Percentiles rank a stretch among this genome's conserved stretches.
These are phyloP conservation scores for Phyllosticta citribraziliensis DNA, from an alignment of 2,329 filamentous ascomycete genomes.

Conservation along the genomic window DNA sequence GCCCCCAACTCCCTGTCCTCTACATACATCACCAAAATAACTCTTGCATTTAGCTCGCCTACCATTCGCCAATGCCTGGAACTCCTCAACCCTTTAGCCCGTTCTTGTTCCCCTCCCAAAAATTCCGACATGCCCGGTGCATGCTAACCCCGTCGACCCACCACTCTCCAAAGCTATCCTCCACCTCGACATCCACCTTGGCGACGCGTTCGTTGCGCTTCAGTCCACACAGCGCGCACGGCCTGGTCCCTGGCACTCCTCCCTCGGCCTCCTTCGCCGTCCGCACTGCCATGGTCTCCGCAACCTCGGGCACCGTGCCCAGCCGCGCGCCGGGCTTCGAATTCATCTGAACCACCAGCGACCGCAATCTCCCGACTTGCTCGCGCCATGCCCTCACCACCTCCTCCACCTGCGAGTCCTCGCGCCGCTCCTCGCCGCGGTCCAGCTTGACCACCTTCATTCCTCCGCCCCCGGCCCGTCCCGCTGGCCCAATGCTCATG, in stretches of 20 bases:
- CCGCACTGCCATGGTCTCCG: constrained; percentile 57
- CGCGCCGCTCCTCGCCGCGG: constrained; percentile 68
- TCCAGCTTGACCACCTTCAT: constrained; percentile 90
- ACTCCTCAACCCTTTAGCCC: background rate
- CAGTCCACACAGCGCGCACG: constrained; percentile 78
- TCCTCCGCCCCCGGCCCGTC: constrained; percentile 62
- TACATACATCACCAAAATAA: too few relatives aligned
- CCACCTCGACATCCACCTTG: constrained; percentile 65
- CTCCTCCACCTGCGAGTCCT: constrained; percentile 77
- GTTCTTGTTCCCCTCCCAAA: constrained; percentile 71
- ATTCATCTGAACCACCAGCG: constrained; percentile 41
- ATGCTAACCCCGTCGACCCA: constrained; percentile 63
- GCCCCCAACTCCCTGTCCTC: background rate
- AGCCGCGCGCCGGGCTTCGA: constrained; percentile 40
- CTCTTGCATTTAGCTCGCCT: background rate
- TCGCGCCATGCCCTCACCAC: constrained; percentile 65
- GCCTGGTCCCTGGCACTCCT: constrained; percentile 62
- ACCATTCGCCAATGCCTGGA: background rate
- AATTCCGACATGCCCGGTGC: constrained; percentile 74
- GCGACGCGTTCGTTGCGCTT: constrained; percentile 75
- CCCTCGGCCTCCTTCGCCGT: constrained; percentile 52
- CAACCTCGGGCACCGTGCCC: constrained; percentile 56
- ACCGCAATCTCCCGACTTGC: constrained; percentile 64
- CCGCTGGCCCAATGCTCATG: constrained; percentile 73
- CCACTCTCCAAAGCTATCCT: constrained; percentile 94